phyloP scores from a whole-genome alignment of 2,329 filamentous ascomycete genomes.

The Diaporthe sp. region DNA sequence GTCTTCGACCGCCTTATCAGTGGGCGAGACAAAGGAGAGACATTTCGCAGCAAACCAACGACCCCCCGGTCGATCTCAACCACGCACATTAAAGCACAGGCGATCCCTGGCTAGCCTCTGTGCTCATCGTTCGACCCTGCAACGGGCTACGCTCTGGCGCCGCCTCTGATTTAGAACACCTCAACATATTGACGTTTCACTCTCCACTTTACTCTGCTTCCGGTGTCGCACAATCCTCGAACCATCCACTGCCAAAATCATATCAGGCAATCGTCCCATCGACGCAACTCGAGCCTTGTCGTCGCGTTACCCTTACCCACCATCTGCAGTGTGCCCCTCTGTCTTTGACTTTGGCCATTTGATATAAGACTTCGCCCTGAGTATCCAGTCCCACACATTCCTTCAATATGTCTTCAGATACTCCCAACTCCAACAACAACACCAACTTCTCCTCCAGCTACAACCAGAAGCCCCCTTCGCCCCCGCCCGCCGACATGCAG shows the following conservation, averaged over 20 bases:
- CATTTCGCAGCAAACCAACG: constrained; percentile 12
- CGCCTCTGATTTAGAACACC: constrained; percentile 32
- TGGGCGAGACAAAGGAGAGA: constrained; percentile 34
- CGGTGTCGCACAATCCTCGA: constrained; percentile 41
- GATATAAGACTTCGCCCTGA: constrained; percentile 33
- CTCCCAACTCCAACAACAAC: constrained; percentile 46
- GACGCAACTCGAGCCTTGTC: constrained; percentile 1
- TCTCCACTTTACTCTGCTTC: constrained; percentile 39
- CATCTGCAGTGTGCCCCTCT: constrained; percentile 10
- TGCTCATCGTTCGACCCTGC: constrained; percentile 33
- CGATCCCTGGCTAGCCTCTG: constrained; percentile 25
- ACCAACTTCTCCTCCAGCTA: constrained; percentile 43
- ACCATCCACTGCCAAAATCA: constrained; percentile 38
- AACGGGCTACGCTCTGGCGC: constrained; percentile 27
- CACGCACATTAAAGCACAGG: constrained; percentile 32
- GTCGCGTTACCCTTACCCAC: constrained; percentile 14
- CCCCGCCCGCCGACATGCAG: constrained; percentile 47
- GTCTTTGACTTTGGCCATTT: background rate
- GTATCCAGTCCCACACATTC: constrained; percentile 4
- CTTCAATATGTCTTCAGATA: constrained; percentile 48
- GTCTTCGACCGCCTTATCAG: constrained; percentile 33
- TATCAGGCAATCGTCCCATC: constrained; percentile 38
- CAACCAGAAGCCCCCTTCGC: constrained; percentile 46
- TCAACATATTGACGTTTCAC: constrained; percentile 40
- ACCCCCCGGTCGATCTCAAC: constrained; percentile 21